phyloP scores from a whole-genome alignment of 2,329 filamentous ascomycete genomes.

The Fusarium coicis region DNA sequence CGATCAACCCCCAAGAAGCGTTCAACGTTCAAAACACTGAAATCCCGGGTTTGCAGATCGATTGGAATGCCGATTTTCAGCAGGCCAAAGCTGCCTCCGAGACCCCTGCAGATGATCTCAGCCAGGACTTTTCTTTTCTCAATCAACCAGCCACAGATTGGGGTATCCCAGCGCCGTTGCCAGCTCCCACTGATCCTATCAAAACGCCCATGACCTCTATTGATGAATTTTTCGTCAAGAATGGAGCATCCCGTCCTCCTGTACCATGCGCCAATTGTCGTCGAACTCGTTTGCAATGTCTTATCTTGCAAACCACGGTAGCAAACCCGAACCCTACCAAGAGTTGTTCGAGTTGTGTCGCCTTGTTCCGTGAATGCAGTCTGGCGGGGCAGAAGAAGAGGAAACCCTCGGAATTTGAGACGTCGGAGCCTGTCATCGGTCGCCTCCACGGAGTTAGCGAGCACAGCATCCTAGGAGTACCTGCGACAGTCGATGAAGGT shows the following conservation, averaged over 20 bases:
- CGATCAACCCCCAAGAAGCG: slow-evolving; percentile 6
- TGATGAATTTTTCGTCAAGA: slow-evolving; percentile 53
- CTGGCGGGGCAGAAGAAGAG: slow-evolving; percentile 58
- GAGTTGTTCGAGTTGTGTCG: slow-evolving; percentile 62
- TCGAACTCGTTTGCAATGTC: slow-evolving; percentile 57
- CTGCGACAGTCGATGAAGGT: slow-evolving; percentile 12
- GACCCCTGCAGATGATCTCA: not conserved
- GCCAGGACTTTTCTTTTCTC: slow-evolving; percentile 35
- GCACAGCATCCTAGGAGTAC: slow-evolving; percentile 38
- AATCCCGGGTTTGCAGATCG: slow-evolving; percentile 11
- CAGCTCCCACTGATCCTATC: not conserved
- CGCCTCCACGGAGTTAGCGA: slow-evolving; percentile 61
- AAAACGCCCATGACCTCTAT: slow-evolving; percentile 41
- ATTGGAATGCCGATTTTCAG: slow-evolving; percentile 38
- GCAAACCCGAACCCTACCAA: slow-evolving; percentile 61
- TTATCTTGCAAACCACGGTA: slow-evolving; percentile 58
- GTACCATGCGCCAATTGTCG: slow-evolving; percentile 58
- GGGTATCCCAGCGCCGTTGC: slow-evolving; percentile 15
- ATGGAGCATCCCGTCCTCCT: slow-evolving; percentile 55
- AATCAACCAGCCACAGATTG: slow-evolving; percentile 23
- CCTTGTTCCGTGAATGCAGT: slow-evolving; percentile 61
- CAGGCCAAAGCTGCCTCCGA: slow-evolving; percentile 18
- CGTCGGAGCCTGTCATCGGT: slow-evolving; percentile 57
- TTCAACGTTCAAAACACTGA: not conserved
- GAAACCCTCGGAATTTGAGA: slow-evolving; percentile 58